Percentiles rank a stretch among this genome's conserved stretches.
These are phyloP conservation scores for Entoloma clypeatum DNA, from an alignment of 1,284 basidiomycete species.

Conservation along the genomic window DNA sequence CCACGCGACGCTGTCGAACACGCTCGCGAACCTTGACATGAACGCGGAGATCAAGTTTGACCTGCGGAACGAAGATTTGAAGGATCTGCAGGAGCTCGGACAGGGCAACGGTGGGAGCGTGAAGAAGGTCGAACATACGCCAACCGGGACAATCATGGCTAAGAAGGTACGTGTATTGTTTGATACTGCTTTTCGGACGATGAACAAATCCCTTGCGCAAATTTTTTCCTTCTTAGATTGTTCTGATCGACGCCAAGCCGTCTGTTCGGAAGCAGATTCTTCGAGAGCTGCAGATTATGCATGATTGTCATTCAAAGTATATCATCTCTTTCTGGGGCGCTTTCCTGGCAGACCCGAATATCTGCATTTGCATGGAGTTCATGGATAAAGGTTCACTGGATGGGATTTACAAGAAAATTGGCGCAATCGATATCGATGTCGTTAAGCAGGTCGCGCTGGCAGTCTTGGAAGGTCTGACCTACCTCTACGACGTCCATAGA, in stretches of 20 bases:
- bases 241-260: slow-evolving; percentile 96
- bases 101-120: slow-evolving; percentile 99
- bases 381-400: slow-evolving; percentile 94
- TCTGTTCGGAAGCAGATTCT: slow-evolving; percentile 97
- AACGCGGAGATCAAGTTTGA: slow-evolving; percentile 74
- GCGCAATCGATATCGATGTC: slow-evolving; percentile 85
- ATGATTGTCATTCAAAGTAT: slow-evolving; percentile 90
- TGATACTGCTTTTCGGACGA: neutral
- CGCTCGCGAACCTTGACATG: slow-evolving; percentile 73
- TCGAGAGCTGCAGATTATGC: slow-evolving; percentile 97
- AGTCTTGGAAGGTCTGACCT: slow-evolving; percentile 92
- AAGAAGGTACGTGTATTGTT: slow-evolving; percentile 72
- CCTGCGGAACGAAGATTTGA: slow-evolving; percentile 79
- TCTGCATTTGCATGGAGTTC: slow-evolving; percentile 98
- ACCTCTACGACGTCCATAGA: slow-evolving; percentile 98
- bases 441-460: slow-evolving; percentile 89
- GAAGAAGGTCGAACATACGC: slow-evolving; percentile 91
- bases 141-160: slow-evolving; percentile 88
- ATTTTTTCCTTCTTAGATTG: slow-evolving; percentile 59
- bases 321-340: slow-evolving; percentile 98
- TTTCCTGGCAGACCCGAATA: slow-evolving; percentile 93
- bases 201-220: neutral
- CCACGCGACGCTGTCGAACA: slow-evolving; percentile 48
- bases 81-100: slow-evolving; percentile 85
- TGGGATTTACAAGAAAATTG: slow-evolving; percentile 91